Evolutionary conservation across 1,284 basidiomycete genomes (phyloP), one percentile per base, ranked within the genome.

Genomic region (Sporisorium graminicola): DNA sequence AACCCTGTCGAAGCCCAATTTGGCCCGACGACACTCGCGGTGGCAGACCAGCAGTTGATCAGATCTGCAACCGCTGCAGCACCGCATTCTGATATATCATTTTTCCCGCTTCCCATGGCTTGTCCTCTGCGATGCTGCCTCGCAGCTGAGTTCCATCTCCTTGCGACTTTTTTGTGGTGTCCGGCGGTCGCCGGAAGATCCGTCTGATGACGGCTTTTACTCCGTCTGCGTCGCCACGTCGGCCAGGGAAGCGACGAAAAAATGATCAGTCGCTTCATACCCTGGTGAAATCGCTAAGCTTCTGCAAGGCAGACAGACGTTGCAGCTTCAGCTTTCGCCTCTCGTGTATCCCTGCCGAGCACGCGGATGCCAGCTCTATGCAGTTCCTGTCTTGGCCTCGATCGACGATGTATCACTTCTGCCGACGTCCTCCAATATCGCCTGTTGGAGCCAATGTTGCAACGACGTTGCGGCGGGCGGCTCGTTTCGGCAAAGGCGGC

Each of bases 51-150:
- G 35, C 40, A 43, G n/a, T n/a, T n/a, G n/a, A n/a, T n/a, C n/a
- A n/a, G n/a, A n/a, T n/a, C n/a, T n/a, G n/a, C n/a, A n/a, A n/a
- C n/a, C n/a, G n/a, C n/a, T n/a, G n/a, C n/a, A n/a, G 27, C 53
- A 55, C 27, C 27, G 54, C 46, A 37, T 49, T 58, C 22, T 58
- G 56, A 58, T 37, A 6, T 35, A 24, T 58, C 56, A 40, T n/a
- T 49, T 37, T 58, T 27, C 46, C 33, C 40, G 44, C 44, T 3
- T 37, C 35, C 9, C 35, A 10, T 37, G 20, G n/a, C n/a, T 13
- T 22, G 31, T 27, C 33, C 18, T 49, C 31, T 16, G 22, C 33
- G 33, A 22, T 37, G 51, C 33, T 22, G 8, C 16, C 49, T 4
- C 14, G 44, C 44, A 5, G 44, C 44, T 46, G 14, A 10, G 26